Conservation (phyloP, 495 filamentous ascomycete genomes). For the Ascodesmis nigricans region DNA sequence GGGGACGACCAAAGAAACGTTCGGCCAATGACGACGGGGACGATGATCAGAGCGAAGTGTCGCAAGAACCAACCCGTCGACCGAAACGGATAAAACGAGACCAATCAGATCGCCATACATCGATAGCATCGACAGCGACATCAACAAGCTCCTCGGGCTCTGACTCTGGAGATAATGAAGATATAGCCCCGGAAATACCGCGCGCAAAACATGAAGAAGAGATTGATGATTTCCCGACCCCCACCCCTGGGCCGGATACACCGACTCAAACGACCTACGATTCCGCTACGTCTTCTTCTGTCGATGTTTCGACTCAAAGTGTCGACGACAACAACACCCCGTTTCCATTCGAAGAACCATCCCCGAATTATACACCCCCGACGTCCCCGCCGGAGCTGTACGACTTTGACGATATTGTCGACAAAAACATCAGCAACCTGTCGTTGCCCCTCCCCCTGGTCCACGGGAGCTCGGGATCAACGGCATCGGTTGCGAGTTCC, state of each 20-base stretch:
- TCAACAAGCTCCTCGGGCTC: background rate
- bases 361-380: constrained; percentile 13
- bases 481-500: background rate
- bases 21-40: constrained; percentile 33
- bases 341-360: background rate
- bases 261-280: constrained; percentile 8
- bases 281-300: constrained; percentile 2
- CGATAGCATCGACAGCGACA: no score
- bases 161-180: no score
- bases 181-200: no score
- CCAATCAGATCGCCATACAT: no score
- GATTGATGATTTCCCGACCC: no score
- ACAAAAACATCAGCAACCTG: background rate
- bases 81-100: constrained; percentile 27
- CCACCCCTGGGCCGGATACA: no score
- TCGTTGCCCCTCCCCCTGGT: no score
- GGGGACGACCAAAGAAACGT: constrained; percentile 42
- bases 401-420: constrained; percentile 15
- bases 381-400: constrained; percentile 17
- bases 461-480: no score
- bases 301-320: constrained; percentile 4
- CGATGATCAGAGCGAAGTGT: constrained; percentile 43
- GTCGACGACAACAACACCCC: constrained; percentile 1
- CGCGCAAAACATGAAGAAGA: no score
- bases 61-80: constrained; percentile 37